Evolutionary conservation across 2,329 filamentous ascomycete genomes (phyloP), one percentile per base, ranked within the genome.

Genomic region (Beauveria caledonica): DNA sequence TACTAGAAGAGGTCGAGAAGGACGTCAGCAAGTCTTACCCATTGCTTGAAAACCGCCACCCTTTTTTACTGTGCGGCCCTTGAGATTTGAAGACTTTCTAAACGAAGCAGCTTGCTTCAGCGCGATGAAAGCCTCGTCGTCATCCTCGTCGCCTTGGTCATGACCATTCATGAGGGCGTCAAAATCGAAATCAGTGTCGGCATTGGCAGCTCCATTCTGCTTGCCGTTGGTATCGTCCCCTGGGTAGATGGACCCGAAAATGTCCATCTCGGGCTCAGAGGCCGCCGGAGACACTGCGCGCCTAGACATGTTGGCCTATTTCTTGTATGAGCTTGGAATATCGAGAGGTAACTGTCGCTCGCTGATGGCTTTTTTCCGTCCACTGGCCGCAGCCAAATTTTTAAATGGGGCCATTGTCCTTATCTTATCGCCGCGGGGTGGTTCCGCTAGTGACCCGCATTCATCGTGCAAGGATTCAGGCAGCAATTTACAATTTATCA

Each of bases 1-100:
- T 25, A 50, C 48, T n/a, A 11, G 15, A n/a, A 27, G 13, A 46
- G 5, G 13, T 40, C 7, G 40, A n/a, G 17, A 23, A 45, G 23
- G n/a, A 11, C 3, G 48, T n/a, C n/a, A 52, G 27, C 25, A 17
- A 33, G 15, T 51, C 42, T 62, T 74, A 86, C 84, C 89, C 92
- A 99, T 97, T 51, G 90, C 88, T 73, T 99, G 94, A 71, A 99
- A 99, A 57, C 93, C 94, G 68, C 94, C 94, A 42, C 92, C 90
- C 74, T 97, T 99, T 78, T 97, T 97, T 36, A 90, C 89, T 3
- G 87, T 88, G 64, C 89, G 89, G 21, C 90, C 90, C 73, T 93
- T 94, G 8, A 94, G 67, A 70, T 92, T 94, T 10, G 88, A 82
- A 1, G 85, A 79, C 71, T 97, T 97, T 63, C 93, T 81, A 71